phyloP scores from a whole-genome alignment of 768 basidiomycete genomes.

The Leccinum rimulosum region DNA sequence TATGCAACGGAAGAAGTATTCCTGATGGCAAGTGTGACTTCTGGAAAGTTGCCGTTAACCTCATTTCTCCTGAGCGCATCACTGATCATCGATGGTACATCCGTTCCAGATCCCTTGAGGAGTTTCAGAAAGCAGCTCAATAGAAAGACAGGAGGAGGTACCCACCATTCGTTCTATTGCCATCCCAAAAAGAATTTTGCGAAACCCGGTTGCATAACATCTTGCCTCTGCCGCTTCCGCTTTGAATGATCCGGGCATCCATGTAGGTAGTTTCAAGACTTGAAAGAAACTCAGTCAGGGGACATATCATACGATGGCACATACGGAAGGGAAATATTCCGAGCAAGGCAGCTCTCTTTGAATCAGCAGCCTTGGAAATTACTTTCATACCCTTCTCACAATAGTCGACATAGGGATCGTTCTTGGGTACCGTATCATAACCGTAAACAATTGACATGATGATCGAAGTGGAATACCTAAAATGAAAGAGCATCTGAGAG shows the following conservation, averaged over 20 bases:
- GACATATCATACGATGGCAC: slow-evolving; percentile 3
- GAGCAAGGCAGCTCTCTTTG: slow-evolving; percentile 24
- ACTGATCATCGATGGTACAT: slow-evolving; percentile 21
- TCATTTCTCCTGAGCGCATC: slow-evolving; percentile 20
- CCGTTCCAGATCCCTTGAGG: slow-evolving; percentile 16
- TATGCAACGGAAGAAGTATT: slow-evolving; percentile 24
- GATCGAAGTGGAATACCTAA: slow-evolving; percentile 27
- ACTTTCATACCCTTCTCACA: slow-evolving; percentile 15
- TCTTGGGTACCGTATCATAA: slow-evolving; percentile 16
- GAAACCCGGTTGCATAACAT: slow-evolving; percentile 19
- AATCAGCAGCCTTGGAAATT: slow-evolving; percentile 14
- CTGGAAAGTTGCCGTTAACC: slow-evolving; percentile 16
- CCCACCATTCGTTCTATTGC: slow-evolving; percentile 23
- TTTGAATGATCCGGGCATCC: slow-evolving; percentile 27
- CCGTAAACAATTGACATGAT: slow-evolving; percentile 30
- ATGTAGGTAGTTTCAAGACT: slow-evolving; percentile 26
- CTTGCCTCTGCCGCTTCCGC: slow-evolving; percentile 16
- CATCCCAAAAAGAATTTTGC: slow-evolving; percentile 21
- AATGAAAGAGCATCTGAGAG: neutral
- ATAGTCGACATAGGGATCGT: slow-evolving; percentile 24
- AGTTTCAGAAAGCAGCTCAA: neutral
- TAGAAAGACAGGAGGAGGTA: neutral
- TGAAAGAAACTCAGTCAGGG: neutral
- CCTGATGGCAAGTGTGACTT: slow-evolving; percentile 20
- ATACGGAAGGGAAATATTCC: slow-evolving; percentile 27